A percentile compares a stretch with the other conserved stretches of the same genome.
Conservation (phyloP, 2,329 filamentous ascomycete genomes). For the Epichloe glyceriae region DNA sequence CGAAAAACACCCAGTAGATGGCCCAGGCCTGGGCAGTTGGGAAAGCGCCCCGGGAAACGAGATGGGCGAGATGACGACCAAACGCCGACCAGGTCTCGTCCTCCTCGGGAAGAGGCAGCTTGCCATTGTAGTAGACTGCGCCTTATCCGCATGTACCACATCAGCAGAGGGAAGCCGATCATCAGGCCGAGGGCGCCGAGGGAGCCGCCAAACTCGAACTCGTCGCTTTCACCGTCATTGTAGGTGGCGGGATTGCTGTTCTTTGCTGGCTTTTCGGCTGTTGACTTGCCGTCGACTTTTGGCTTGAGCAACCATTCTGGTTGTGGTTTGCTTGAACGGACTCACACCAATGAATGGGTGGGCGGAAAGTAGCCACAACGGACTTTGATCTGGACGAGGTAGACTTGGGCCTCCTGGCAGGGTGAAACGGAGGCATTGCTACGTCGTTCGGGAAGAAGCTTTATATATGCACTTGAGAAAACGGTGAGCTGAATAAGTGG, state of each 20-base stretch:
- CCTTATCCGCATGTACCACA: slow-evolving; percentile 99
- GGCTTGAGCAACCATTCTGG: too few relatives aligned
- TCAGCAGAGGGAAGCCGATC: slow-evolving; percentile 78
- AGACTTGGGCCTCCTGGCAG: too few relatives aligned
- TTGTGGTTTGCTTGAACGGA: too few relatives aligned
- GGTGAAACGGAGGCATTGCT: not conserved
- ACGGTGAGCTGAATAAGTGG: not conserved
- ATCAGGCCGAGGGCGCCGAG: slow-evolving; percentile 71
- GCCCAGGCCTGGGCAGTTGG: slow-evolving; percentile 72
- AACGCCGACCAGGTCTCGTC: too few relatives aligned
- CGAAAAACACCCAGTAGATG: slow-evolving; percentile 89
- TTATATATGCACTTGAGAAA: not conserved
- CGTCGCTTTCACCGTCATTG: slow-evolving; percentile 19
- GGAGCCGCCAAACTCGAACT: slow-evolving; percentile 78
- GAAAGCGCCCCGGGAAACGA: slow-evolving; percentile 59
- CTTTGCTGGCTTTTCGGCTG: too few relatives aligned
- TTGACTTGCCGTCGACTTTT: too few relatives aligned
- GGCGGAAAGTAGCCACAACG: too few relatives aligned
- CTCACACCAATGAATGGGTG: too few relatives aligned
- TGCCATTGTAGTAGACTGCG: slow-evolving; percentile 80
- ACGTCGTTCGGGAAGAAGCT: not conserved
- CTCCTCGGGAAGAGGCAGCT: slow-evolving; percentile 28
- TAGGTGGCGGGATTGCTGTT: too few relatives aligned
- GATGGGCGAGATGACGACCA: slow-evolving; percentile 31
- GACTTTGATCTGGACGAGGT: too few relatives aligned